Evolutionary conservation across 1,139 yeast genomes (phyloP), one percentile per base, ranked within the genome.

Genomic region (Saccharomycopsis hybrid): DNA sequence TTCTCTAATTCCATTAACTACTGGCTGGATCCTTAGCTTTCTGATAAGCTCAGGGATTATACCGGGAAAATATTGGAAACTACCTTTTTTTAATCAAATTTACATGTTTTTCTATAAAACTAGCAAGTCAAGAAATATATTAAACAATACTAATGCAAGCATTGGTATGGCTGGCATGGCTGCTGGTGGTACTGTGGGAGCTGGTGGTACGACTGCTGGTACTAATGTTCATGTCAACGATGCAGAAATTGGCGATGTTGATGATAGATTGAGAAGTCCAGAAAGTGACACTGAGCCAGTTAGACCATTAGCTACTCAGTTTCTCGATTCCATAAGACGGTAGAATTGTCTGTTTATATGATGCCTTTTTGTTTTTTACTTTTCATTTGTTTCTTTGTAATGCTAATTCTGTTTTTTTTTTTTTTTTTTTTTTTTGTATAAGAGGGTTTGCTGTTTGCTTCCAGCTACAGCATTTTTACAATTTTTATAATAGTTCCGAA

Each of bases 1-100:
- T 24, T 41, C 51, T 5, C 8, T 47, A 2, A 29, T 50, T 8
- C 55, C 55, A 9, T 40, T 51, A 29, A 13, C 50, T 11, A 48
- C 30, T 28, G 55, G 55, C 5, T 52, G 42, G 41, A 9, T 52
- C 1, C 18, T 52, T 2, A 47, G 48, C 4, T 35, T 47, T 9
- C 41, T 52, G n/a, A n/a, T 52, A 3, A 27, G 43, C 13, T 13
- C 37, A 28, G 44, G 39, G 11, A 39, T 50, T 8, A 32, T 52
- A 24, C 55, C 55, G n/a, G 55, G 53, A 7, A 50, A 44, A 39
- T n/a, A 43, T 28, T 52, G 55, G 55, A 32, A 30, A 37, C 11
- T 50, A 25, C 55, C 55, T 5, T 39, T 42, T 18, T 52, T 50
- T 28, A 47, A 41, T 27, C 13, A 28, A 13, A 28, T 50, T 5